These are phyloP conservation scores for Ramularia collo-cygni DNA, from an alignment of 2,329 filamentous ascomycete species.

Conservation along the genomic window DNA sequence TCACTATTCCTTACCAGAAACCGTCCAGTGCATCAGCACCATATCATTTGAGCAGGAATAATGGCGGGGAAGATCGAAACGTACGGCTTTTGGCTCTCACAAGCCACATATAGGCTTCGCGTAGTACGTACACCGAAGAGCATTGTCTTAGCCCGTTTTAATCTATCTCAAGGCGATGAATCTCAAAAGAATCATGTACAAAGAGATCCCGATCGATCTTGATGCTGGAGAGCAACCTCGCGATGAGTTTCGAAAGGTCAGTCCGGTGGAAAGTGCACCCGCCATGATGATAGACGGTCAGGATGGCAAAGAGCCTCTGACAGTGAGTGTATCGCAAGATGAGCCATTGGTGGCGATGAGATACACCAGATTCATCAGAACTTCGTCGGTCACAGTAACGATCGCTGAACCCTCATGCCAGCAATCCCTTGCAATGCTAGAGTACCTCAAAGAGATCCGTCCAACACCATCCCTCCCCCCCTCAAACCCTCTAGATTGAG, in stretches of 20 bases:
- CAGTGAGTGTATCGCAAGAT: not conserved
- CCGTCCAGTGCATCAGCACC: too few relatives aligned
- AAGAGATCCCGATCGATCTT: constrained; percentile 2
- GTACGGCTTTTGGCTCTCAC: constrained; percentile 2
- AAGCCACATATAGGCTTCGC: constrained; percentile 3
- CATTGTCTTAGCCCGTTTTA: too few relatives aligned
- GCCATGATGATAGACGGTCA: not conserved
- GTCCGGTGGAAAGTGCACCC: constrained; percentile 1
- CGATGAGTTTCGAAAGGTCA: constrained; percentile 1
- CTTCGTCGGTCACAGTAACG: too few relatives aligned
- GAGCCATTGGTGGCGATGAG: too few relatives aligned
- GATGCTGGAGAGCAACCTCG: constrained; percentile 1
- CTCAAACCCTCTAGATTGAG: not conserved
- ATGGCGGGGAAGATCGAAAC: too few relatives aligned
- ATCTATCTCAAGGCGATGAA: not conserved
- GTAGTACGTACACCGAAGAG: not conserved
- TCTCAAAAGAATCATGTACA: constrained; percentile 1
- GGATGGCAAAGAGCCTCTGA: not conserved
- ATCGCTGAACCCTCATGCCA: too few relatives aligned
- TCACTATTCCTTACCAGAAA: too few relatives aligned
- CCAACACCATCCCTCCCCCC: not conserved
- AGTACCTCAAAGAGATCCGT: not conserved
- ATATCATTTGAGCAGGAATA: too few relatives aligned
- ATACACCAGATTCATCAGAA: too few relatives aligned
- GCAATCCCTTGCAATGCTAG: not conserved